These are phyloP conservation scores for Moringa oleifera DNA, from an alignment of 345 rosid genomes.

Conservation along the genomic window DNA sequence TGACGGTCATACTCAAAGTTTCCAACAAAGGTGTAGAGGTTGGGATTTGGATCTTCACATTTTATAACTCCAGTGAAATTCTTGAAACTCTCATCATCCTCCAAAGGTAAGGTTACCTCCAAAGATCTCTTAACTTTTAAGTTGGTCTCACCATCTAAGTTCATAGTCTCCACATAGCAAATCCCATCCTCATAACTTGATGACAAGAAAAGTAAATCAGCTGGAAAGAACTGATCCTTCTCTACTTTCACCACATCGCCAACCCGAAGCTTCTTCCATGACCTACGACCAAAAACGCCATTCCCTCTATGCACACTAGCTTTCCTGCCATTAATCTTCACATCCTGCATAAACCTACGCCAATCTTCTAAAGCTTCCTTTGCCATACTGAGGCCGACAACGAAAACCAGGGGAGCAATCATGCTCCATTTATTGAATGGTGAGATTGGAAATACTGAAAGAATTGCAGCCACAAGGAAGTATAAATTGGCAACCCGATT, in stretches of 20 bases:
- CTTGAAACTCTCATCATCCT: conserved; percentile 60
- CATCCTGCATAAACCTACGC: conserved; percentile 91
- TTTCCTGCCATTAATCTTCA: conserved; percentile 73
- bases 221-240: conserved; percentile 91
- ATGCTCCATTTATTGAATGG: conserved; percentile 86
- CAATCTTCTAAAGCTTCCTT: conserved; percentile 97
- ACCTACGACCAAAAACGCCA: conserved; percentile 50
- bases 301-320: conserved; percentile 46
- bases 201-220: conserved; percentile 84
- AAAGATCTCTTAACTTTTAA: conserved; percentile 79
- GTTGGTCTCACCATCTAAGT: conserved; percentile 96
- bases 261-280: conserved; percentile 72
- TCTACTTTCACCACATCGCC: conserved; percentile 87
- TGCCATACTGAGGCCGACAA: conserved; percentile 89
- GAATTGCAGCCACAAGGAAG: conserved; percentile 77
- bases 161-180: conserved; percentile 99
- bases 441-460: conserved; percentile 69
- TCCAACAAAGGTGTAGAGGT: conserved; percentile 82
- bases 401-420: conserved; percentile 85
- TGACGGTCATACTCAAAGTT: conserved; percentile 62
- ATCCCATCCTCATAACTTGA: conserved; percentile 92
- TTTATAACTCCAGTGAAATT: conserved; percentile 52
- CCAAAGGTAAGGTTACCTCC: conserved; percentile 61
- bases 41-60: conserved; percentile 97
- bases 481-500: conserved; percentile 90